Conservation (phyloP, 257 asterid genomes). For the Solanum gandarillasii region DNA sequence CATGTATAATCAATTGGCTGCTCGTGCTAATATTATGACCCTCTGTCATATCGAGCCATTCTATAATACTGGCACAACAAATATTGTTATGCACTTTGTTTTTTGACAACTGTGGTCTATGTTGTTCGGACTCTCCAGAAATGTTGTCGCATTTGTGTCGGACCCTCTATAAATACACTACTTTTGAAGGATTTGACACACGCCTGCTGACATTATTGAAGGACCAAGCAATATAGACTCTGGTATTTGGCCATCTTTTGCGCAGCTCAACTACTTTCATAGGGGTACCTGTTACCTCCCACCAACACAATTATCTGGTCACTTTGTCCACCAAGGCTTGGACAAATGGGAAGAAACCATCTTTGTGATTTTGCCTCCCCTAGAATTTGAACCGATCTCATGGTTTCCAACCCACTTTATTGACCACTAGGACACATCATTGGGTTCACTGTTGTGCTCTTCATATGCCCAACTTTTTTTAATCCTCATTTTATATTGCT, state of each 20-base stretch:
- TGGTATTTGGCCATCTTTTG: neutral
- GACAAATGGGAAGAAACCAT: neutral
- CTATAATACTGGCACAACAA: neutral
- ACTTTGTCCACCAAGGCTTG: neutral
- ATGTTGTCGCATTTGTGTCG: neutral
- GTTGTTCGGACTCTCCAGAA: neutral
- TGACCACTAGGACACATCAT: neutral
- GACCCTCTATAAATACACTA: neutral
- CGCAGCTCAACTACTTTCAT: neutral
- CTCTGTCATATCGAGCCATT: neutral
- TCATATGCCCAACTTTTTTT: neutral
- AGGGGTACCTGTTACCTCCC: neutral
- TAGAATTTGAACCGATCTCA: neutral
- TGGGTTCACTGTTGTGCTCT: neutral
- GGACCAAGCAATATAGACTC: neutral
- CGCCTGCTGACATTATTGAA: neutral
- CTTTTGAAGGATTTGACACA: neutral
- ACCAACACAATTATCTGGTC: neutral
- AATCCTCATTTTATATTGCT: neutral
- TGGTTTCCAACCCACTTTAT: neutral
- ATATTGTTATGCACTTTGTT: neutral
- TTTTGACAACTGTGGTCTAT: neutral
- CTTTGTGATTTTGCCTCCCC: neutral
- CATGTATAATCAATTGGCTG: neutral
- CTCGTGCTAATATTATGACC: neutral